Evolutionary conservation across 345 rosid species (phyloP).

Genomic region (Hypericum androsaemum): DNA sequence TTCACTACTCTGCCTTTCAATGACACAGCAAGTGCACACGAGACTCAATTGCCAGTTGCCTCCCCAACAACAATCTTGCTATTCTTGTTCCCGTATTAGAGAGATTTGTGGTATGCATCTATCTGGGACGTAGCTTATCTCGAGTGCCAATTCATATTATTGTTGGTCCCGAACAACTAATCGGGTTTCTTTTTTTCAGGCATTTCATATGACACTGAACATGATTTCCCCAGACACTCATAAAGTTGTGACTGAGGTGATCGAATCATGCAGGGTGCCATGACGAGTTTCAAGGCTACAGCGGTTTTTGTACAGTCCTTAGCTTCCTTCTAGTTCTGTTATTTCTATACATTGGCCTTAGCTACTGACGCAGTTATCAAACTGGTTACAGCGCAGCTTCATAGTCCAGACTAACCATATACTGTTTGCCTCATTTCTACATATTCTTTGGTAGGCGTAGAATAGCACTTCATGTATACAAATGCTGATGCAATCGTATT

Average conservation of each 20-base stretch:
- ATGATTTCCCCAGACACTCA: slow-evolving; percentile 96
- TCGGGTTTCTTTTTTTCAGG: slow-evolving; percentile 31
- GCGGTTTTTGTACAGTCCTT: too few relatives aligned
- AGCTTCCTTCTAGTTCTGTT: too few relatives aligned
- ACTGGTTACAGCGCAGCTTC: too few relatives aligned
- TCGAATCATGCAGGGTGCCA: slow-evolving; percentile 70
- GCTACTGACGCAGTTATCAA: too few relatives aligned
- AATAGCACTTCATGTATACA: too few relatives aligned
- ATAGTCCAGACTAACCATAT: too few relatives aligned
- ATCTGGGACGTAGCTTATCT: too few relatives aligned
- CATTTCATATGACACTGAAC: slow-evolving; percentile 76
- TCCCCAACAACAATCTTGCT: slow-evolving; percentile 57
- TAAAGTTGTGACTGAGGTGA: slow-evolving; percentile 82
- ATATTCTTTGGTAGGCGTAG: too few relatives aligned
- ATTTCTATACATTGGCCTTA: too few relatives aligned
- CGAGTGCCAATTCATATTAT: neutral
- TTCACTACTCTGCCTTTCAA: slow-evolving; percentile 12
- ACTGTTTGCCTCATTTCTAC: too few relatives aligned
- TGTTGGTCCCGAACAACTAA: too few relatives aligned
- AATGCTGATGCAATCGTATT: too few relatives aligned
- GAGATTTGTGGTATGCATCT: slow-evolving; percentile 89
- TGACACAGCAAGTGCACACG: slow-evolving; percentile 61
- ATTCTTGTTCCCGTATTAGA: slow-evolving; percentile 86
- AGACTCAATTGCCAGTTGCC: slow-evolving; percentile 59
- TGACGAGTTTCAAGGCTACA: slow-evolving; percentile 1